Base-by-base conservation (phyloP, 2,329 filamentous ascomycete species). In the Cercospora janseana region DNA sequence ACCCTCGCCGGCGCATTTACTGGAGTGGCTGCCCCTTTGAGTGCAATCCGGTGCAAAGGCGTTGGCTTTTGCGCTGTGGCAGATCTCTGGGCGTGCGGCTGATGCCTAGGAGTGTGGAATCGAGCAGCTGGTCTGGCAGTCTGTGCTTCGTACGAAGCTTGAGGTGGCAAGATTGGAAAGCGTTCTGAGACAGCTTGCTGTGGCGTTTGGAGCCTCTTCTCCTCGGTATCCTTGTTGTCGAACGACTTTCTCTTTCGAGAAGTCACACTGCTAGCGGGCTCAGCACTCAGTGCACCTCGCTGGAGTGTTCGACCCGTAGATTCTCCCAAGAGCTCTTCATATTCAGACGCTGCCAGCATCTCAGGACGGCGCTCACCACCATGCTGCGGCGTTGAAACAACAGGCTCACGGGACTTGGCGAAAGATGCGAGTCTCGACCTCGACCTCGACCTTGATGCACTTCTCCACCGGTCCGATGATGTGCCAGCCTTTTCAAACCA, bases 1-100 rank as follows among this genome's bases (percentile, higher is more conserved):
- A 57, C 56, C 42, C 61, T 63, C 27, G 65, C 45, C 10, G 64
- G 63, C 6, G 63, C 62, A 52, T 62, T 65, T n/a, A 63, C 59
- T 3, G 66, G 64, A 7, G 63, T 65, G 2, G 48, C 27, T 23
- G 48, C 43, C 29, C 58, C 57, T 48, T 60, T 58, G 32, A 66
- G 37, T 20, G 61, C 60, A 15, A 62, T 23, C 49, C 63, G 64
- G n/a, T 61, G 58, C n/a, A 65, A 51, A 6, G 63, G 63, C 3
- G 46, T 48, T 6, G 59, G 52, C 53, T 60, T 65, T n/a, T 61
- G 58, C 26, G 52, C 50, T 3, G 63, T 66, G 4, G 59, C 58
- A n/a, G 62, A 62, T 23, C 59, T 59, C 45, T 59, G 62, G 9
- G 51, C 38, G 10, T 57, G 50, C 8, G 54, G 46, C 42, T 54